Conservation (phyloP, 371 early-diverging fungal species). For the Mucor irregularis region DNA sequence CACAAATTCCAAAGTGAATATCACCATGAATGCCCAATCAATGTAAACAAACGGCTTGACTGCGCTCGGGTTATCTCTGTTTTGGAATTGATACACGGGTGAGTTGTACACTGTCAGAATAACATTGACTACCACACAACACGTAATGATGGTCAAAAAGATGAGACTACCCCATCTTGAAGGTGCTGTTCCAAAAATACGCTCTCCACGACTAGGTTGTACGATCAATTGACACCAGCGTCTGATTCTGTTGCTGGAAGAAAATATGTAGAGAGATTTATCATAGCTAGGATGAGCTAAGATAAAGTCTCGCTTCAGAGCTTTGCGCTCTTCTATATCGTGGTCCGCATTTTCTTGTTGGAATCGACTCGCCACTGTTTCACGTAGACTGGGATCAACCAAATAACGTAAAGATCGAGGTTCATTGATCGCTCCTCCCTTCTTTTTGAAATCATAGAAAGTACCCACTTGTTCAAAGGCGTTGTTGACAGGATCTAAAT, state of each 20-base stretch:
- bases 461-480: constrained; percentile 28
- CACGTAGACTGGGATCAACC: constrained; percentile 30
- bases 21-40: constrained; percentile 56
- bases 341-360: constrained; percentile 31
- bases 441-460: constrained; percentile 25
- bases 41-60: constrained; percentile 20
- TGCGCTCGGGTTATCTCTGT: constrained; percentile 30
- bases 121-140: constrained; percentile 54
- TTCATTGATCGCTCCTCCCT: constrained; percentile 12
- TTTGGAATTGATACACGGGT: constrained; percentile 54
- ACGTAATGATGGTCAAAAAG: constrained; percentile 47
- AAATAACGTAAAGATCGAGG: constrained; percentile 28
- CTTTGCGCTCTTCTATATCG: constrained; percentile 49
- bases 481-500: constrained; percentile 10
- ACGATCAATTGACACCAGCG: constrained; percentile 61
- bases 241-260: constrained; percentile 51
- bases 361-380: constrained; percentile 25
- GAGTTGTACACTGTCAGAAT: constrained; percentile 57
- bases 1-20: constrained; percentile 63
- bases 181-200: constrained; percentile 53
- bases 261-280: constrained; percentile 59
- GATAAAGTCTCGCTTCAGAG: constrained; percentile 55
- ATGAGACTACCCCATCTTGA: constrained; percentile 38
- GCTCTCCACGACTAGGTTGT: constrained; percentile 53
- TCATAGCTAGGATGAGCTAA: constrained; percentile 65